Evolutionary conservation across 2,329 filamentous ascomycete species (phyloP).

Genomic region (Pezicula radicicola): DNA sequence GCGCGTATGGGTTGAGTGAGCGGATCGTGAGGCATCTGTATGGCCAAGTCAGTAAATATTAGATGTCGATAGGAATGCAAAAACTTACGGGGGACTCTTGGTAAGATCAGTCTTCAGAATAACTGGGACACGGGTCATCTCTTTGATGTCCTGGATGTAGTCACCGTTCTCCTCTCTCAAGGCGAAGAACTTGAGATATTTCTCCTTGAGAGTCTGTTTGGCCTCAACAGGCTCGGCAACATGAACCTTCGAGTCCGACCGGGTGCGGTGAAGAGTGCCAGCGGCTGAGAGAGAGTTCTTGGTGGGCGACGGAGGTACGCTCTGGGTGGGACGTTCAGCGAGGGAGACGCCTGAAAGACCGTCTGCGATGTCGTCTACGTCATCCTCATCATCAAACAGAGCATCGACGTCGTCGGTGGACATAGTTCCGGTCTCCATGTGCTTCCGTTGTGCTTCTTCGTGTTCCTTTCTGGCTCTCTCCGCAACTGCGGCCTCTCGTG

Average conservation of each 20-base stretch:
- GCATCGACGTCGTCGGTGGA: constrained; percentile 91
- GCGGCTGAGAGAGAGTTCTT: constrained; percentile 66
- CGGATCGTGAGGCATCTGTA: constrained; percentile 77
- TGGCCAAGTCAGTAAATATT: constrained; percentile 33
- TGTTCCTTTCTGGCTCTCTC: constrained; percentile 80
- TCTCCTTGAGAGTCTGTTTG: constrained; percentile 89
- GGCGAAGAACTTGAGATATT: constrained; percentile 87
- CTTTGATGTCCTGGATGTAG: constrained; percentile 96
- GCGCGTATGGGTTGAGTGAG: constrained; percentile 75
- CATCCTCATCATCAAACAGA: constrained; percentile 89
- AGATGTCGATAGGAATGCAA: background rate
- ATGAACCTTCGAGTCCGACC: constrained; percentile 89
- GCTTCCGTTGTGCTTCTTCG: constrained; percentile 87
- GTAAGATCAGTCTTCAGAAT: constrained; percentile 96
- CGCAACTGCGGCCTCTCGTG: constrained; percentile 77
- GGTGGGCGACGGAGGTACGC: constrained; percentile 87
- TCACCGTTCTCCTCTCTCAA: constrained; percentile 90
- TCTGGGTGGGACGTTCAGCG: constrained; percentile 86
- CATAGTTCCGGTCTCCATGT: constrained; percentile 92
- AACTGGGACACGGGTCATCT: constrained; percentile 97
- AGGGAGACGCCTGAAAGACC: constrained; percentile 89
- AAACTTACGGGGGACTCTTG: constrained; percentile 98
- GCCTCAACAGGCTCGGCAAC: constrained; percentile 72
- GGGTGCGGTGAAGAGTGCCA: constrained; percentile 76
- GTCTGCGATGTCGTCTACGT: constrained; percentile 81